Conservation (phyloP, 2,329 filamentous ascomycete species). For the Juglanconis oblonga region DNA sequence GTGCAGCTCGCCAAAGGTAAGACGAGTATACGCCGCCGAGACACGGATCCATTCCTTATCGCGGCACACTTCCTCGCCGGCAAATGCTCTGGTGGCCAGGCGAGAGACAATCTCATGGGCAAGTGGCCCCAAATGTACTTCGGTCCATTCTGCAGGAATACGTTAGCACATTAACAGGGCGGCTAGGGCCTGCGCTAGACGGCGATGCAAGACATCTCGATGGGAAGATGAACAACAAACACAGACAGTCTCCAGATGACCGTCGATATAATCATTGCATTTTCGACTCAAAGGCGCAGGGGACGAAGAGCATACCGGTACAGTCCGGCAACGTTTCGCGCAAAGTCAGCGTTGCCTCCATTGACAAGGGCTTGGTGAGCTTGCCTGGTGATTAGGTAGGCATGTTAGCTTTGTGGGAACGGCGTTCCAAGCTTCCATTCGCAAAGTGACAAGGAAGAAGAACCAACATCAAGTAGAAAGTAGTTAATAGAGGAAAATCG, state of each 20-base stretch:
- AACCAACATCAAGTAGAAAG: too few species aligned
- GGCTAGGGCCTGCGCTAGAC: too few species aligned
- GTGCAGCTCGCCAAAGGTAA: not conserved
- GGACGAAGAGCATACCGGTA: not conserved
- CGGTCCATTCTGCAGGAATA: not conserved
- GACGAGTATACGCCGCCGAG: not conserved
- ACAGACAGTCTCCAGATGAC: not conserved
- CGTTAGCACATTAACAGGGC: too few species aligned
- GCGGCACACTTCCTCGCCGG: conserved; percentile 28
- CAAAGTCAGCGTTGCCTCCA: not conserved
- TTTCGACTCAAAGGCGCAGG: not conserved
- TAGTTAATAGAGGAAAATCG: not conserved
- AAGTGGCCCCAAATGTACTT: not conserved
- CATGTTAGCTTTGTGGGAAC: not conserved
- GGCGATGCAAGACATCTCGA: not conserved
- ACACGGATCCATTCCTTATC: conserved; percentile 18
- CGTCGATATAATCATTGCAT: not conserved
- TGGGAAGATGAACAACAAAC: not conserved
- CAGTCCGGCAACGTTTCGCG: not conserved
- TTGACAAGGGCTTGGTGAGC: conserved; percentile 3
- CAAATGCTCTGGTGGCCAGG: conserved; percentile 28
- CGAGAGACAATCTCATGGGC: conserved; percentile 22
- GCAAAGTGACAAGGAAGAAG: not conserved
- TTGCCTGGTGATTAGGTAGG: not conserved
- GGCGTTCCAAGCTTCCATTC: too few species aligned